These are phyloP conservation scores for Pilaira anomala DNA, from an alignment of 192 early-diverging fungal species.

Conservation along the genomic window DNA sequence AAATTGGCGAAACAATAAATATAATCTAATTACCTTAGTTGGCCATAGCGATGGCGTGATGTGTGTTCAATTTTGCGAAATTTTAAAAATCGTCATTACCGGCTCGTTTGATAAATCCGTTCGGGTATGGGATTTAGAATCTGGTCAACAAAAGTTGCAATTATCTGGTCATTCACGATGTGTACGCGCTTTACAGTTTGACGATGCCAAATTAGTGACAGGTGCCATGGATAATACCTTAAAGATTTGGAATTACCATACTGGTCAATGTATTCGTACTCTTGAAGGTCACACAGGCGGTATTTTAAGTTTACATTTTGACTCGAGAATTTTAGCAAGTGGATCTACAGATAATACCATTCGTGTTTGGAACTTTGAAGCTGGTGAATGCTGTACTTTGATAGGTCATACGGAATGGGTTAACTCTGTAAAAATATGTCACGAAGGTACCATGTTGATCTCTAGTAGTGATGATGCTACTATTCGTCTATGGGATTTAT, in stretches of 20 bases:
- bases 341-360: slow-evolving; percentile 82
- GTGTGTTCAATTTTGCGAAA: slow-evolving; percentile 80
- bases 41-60: slow-evolving; percentile 84
- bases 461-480: slow-evolving; percentile 87
- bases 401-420: slow-evolving; percentile 82
- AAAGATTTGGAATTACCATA: slow-evolving; percentile 86
- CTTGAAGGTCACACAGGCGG: slow-evolving; percentile 70
- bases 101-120: slow-evolving; percentile 84
- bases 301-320: slow-evolving; percentile 78
- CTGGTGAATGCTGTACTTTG: slow-evolving; percentile 61
- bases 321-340: slow-evolving; percentile 68
- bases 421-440: slow-evolving; percentile 77
- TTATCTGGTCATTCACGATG: slow-evolving; percentile 80
- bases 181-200: slow-evolving; percentile 88
- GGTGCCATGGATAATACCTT: slow-evolving; percentile 88
- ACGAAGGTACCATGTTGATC: slow-evolving; percentile 57
- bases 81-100: slow-evolving; percentile 68
- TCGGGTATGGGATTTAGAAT: slow-evolving; percentile 83
- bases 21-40: slow-evolving; percentile 47
- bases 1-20: slow-evolving; percentile 87
- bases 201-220: slow-evolving; percentile 86
- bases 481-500: slow-evolving; percentile 78
- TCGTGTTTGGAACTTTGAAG: slow-evolving; percentile 76
- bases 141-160: slow-evolving; percentile 68
- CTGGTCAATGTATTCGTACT: slow-evolving; percentile 78